Evolutionary conservation across 2,329 filamentous ascomycete species (phyloP).

Genomic region (Fusarium sp.): DNA sequence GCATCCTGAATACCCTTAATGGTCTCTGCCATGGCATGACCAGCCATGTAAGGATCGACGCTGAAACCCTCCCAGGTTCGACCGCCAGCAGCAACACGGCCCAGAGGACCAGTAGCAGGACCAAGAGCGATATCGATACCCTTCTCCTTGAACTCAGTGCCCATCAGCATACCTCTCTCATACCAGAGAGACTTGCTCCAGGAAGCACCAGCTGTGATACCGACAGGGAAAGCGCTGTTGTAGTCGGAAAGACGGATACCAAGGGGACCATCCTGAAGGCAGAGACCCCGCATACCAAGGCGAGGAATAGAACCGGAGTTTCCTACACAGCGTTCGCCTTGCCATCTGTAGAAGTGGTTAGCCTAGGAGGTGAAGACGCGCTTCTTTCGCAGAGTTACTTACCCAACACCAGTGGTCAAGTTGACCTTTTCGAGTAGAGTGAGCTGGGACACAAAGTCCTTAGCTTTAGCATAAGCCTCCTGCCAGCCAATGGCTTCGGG

Average conservation of each 20-base stretch:
- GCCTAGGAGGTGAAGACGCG: neutral
- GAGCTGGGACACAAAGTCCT: slow-evolving; percentile 82
- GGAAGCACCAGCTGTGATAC: slow-evolving; percentile 83
- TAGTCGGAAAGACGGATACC: slow-evolving; percentile 83
- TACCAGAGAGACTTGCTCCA: slow-evolving; percentile 79
- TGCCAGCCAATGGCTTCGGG: slow-evolving; percentile 78
- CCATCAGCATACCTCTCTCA: slow-evolving; percentile 60
- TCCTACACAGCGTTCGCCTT: slow-evolving; percentile 79
- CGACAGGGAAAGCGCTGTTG: slow-evolving; percentile 83
- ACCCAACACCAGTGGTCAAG: slow-evolving; percentile 90
- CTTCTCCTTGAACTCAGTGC: slow-evolving; percentile 76
- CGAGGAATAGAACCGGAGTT: slow-evolving; percentile 77
- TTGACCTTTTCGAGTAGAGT: slow-evolving; percentile 94
- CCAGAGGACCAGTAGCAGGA: slow-evolving; percentile 60
- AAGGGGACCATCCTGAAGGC: slow-evolving; percentile 86
- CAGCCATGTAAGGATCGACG: slow-evolving; percentile 80
- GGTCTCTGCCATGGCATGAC: slow-evolving; percentile 76
- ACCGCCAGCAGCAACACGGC: slow-evolving; percentile 58
- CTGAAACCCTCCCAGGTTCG: slow-evolving; percentile 76
- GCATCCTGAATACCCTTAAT: slow-evolving; percentile 84
- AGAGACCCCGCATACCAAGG: slow-evolving; percentile 78
- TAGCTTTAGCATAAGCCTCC: slow-evolving; percentile 79
- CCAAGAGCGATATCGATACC: slow-evolving; percentile 78
- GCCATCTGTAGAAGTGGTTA: slow-evolving; percentile 46
- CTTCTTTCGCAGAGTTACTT: slow-evolving; percentile 47